A percentile compares a stretch with the other conserved stretches of the same genome.
phyloP scores from a whole-genome alignment of 2,329 filamentous ascomycete genomes.

The Lasiodiplodia citricola region DNA sequence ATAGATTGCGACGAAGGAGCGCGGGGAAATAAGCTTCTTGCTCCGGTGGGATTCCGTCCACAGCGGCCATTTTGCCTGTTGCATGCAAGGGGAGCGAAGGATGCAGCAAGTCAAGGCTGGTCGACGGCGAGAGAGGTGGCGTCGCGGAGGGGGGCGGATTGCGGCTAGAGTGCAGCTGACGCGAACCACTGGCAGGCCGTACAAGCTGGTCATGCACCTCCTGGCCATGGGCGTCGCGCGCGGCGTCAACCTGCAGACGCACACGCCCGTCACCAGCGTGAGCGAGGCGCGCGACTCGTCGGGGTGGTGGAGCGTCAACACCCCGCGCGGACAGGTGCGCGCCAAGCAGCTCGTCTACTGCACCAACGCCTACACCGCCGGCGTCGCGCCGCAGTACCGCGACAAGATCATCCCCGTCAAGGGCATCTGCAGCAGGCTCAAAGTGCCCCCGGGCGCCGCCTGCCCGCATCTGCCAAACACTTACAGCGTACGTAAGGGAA shows the following conservation, averaged over 20 bases:
- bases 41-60: background rate
- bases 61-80: background rate
- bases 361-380: conserved; percentile 38
- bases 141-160: background rate
- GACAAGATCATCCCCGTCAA: conserved; percentile 44
- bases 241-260: conserved; percentile 37
- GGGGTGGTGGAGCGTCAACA: conserved; percentile 29
- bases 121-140: background rate
- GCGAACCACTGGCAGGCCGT: conserved; percentile 32
- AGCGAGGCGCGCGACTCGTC: background rate
- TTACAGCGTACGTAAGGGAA: conserved; percentile 33
- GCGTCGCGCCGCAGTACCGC: conserved; percentile 40
- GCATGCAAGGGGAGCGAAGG: background rate
- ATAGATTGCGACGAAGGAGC: conserved; percentile 3
- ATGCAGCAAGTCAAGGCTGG: background rate
- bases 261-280: conserved; percentile 31
- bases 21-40: conserved; percentile 20
- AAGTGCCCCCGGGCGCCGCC: conserved; percentile 11
- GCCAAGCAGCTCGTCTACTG: conserved; percentile 35
- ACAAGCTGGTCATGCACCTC: conserved; percentile 37
- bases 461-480: conserved; percentile 34
- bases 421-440: conserved; percentile 36
- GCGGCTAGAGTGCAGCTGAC: conserved; percentile 12
- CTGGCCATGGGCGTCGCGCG: conserved; percentile 29
- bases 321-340: conserved; percentile 33